phyloP scores from a whole-genome alignment of 2,329 filamentous ascomycete genomes.

The Sarocladium kiliense region DNA sequence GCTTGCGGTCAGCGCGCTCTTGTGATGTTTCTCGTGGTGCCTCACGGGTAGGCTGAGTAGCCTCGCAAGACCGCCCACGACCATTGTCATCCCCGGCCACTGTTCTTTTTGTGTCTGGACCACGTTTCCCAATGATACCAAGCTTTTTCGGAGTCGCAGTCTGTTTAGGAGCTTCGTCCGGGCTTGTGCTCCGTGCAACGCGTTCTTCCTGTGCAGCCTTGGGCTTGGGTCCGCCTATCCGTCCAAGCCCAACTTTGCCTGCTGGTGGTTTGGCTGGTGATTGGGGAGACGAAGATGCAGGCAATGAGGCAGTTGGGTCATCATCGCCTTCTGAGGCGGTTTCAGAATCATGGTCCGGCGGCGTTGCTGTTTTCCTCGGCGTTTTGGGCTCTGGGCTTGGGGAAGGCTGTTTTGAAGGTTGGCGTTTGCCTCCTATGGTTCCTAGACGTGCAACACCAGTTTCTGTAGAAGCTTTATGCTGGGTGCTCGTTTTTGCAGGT shows the following conservation, averaged over 20 bases:
- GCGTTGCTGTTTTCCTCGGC: slow-evolving; percentile 24
- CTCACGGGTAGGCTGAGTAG: slow-evolving; percentile 15
- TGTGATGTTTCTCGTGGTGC: slow-evolving; percentile 35
- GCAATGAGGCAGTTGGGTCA: slow-evolving; percentile 19
- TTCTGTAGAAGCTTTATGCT: slow-evolving; percentile 3
- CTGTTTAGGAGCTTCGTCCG: slow-evolving; percentile 10
- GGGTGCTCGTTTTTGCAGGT: slow-evolving; percentile 11
- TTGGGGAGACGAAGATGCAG: slow-evolving; percentile 16
- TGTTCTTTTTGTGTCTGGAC: slow-evolving; percentile 15
- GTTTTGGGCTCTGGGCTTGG: slow-evolving; percentile 19
- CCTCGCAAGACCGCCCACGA: slow-evolving; percentile 17
- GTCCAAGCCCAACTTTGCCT: slow-evolving; percentile 31
- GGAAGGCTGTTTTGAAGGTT: slow-evolving; percentile 13
- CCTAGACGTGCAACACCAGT: slow-evolving; percentile 23
- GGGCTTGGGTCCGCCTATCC: slow-evolving; percentile 31
- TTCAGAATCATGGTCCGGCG: slow-evolving; percentile 23
- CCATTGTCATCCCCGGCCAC: slow-evolving; percentile 14
- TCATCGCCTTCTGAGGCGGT: slow-evolving; percentile 38
- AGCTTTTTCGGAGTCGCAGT: slow-evolving; percentile 20
- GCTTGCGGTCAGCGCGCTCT: slow-evolving; percentile 43
- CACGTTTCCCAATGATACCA: slow-evolving; percentile 28
- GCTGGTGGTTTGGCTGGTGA: slow-evolving; percentile 18
- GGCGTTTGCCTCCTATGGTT: slow-evolving; percentile 28
- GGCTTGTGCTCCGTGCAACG: slow-evolving; percentile 9
- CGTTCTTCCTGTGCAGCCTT: slow-evolving; percentile 11